Percentiles rank a stretch among this genome's conserved stretches.
These are phyloP conservation scores for Cinnamomum chago DNA, from an alignment of 164 flowering plant species.

Conservation along the genomic window DNA sequence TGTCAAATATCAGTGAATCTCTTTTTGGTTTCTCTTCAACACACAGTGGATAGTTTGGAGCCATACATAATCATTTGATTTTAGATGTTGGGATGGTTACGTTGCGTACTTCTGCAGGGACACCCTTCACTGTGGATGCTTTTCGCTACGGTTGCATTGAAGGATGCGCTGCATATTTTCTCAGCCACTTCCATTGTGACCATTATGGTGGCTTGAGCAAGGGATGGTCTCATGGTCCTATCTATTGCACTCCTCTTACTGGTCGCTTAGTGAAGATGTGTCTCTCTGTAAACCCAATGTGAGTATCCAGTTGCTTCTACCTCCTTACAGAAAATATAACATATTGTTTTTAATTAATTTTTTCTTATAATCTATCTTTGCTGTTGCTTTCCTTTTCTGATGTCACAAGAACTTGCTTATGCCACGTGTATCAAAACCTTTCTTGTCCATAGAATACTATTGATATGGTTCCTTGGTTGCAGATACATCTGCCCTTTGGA, in stretches of 20 bases:
- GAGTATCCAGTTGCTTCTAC: neutral
- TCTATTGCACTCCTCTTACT: conserved; percentile 67
- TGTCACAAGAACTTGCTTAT: neutral
- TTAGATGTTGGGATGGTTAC: neutral
- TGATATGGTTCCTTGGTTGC: conserved; percentile 8
- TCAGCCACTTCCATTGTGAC: conserved; percentile 68
- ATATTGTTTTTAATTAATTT: neutral
- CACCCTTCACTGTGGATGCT: conserved; percentile 75
- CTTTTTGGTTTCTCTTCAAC: neutral
- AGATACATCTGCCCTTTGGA: conserved; percentile 59
- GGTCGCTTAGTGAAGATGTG: conserved; percentile 52
- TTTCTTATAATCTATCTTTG: neutral
- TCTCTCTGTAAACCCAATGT: conserved; percentile 58
- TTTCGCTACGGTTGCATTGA: conserved; percentile 60
- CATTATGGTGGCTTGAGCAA: conserved; percentile 73
- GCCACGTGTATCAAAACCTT: neutral
- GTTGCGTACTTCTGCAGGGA: conserved; percentile 32
- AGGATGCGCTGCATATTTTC: conserved; percentile 68
- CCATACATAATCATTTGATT: neutral
- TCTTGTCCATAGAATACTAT: neutral
- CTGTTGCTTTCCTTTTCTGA: neutral
- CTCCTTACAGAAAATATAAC: neutral
- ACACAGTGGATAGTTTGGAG: neutral
- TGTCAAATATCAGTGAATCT: neutral
- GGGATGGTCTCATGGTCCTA: conserved; percentile 71